Conservation (phyloP, 2,329 filamentous ascomycete species). For the Hortaea sp. region DNA sequence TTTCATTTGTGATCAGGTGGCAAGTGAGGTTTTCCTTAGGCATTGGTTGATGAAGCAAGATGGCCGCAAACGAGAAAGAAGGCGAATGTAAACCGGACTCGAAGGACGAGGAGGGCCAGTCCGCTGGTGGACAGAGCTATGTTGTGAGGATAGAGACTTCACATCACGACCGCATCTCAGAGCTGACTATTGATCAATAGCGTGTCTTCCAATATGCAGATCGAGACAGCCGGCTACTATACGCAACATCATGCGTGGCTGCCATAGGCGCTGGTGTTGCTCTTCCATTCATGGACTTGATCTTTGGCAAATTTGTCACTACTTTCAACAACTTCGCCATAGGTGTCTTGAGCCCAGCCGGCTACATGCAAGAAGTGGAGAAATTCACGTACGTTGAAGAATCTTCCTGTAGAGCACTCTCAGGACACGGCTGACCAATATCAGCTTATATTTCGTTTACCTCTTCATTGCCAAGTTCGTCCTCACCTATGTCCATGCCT, state of each 20-base stretch:
- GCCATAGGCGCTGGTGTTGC: conserved; percentile 36
- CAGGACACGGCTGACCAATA: conserved; percentile 14
- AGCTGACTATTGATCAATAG: background rate
- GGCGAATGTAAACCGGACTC: too few species aligned
- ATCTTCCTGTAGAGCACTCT: conserved; percentile 7
- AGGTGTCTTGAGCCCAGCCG: background rate
- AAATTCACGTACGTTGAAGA: background rate
- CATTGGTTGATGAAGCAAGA: too few species aligned
- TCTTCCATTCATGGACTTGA: conserved; percentile 39
- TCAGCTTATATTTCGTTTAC: conserved; percentile 55
- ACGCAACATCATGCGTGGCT: conserved; percentile 19
- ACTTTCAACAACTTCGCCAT: conserved; percentile 34
- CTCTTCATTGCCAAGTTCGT: conserved; percentile 58
- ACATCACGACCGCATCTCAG: too few species aligned
- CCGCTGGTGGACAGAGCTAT: background rate
- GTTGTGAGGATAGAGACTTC: background rate
- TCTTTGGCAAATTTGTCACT: conserved; percentile 42
- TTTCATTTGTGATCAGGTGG: too few species aligned
- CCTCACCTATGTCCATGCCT: conserved; percentile 46
- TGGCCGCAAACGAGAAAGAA: too few species aligned
- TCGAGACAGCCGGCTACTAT: conserved; percentile 16
- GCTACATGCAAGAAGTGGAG: background rate
- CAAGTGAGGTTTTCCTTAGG: too few species aligned
- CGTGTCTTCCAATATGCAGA: conserved; percentile 26
- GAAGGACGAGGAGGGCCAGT: background rate